Evolutionary conservation across 2,329 filamentous ascomycete species (phyloP).

Genomic region (Keithomyces neogunnii): DNA sequence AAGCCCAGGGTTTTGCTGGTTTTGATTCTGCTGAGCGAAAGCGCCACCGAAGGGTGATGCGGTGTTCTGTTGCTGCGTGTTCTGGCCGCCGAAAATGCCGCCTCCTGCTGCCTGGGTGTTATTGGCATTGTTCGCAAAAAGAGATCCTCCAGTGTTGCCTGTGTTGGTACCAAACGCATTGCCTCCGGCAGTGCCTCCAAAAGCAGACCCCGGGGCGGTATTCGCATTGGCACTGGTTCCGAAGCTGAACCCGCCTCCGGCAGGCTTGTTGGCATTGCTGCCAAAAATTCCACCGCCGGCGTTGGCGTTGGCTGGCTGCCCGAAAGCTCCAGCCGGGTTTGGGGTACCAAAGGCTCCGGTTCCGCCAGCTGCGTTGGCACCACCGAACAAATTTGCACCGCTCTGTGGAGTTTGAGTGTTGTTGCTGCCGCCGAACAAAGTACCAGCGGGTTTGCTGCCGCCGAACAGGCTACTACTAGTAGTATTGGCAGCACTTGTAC

Average conservation of each 20-base stretch:
- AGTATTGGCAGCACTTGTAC: constrained; percentile 19
- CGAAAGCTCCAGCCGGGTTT: constrained; percentile 22
- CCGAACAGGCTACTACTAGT: constrained; percentile 32
- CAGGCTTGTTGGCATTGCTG: constrained; percentile 27
- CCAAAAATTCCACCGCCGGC: constrained; percentile 34
- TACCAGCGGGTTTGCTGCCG: constrained; percentile 16
- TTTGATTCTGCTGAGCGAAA: constrained; percentile 28
- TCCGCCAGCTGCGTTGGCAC: constrained; percentile 8
- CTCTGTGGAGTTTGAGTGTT: constrained; percentile 12
- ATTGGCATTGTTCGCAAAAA: constrained; percentile 31
- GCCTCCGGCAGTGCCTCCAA: constrained; percentile 12
- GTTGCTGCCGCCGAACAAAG: constrained; percentile 17
- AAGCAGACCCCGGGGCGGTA: constrained; percentile 13
- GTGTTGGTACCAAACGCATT: constrained; percentile 16
- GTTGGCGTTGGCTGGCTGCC: constrained; percentile 15
- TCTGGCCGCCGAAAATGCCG: constrained; percentile 36
- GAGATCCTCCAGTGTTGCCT: constrained; percentile 16
- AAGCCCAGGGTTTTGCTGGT: constrained; percentile 28
- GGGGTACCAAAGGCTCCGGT: constrained; percentile 30
- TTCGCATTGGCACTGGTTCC: constrained; percentile 29
- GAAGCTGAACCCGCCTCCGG: constrained; percentile 29
- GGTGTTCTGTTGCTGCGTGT: constrained; percentile 20
- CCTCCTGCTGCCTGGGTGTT: constrained; percentile 27
- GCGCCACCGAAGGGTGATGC: constrained; percentile 19
- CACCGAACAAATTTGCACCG: constrained; percentile 18